These are phyloP conservation scores for Fusarium nodosum DNA, from an alignment of 2,329 filamentous ascomycete genomes.

Conservation along the genomic window DNA sequence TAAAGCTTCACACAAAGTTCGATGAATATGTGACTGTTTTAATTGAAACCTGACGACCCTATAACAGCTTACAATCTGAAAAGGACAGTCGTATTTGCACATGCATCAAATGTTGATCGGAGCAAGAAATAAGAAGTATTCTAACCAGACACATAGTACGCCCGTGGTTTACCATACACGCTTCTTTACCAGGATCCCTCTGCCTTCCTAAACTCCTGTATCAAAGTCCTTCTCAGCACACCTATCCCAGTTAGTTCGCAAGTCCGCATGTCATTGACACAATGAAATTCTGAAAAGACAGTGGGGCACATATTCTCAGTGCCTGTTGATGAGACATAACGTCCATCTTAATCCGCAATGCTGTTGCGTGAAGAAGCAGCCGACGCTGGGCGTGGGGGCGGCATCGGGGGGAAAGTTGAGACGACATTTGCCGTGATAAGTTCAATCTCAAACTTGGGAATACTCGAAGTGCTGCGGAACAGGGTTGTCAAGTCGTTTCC, in stretches of 20 bases:
- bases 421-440: constrained; percentile 11
- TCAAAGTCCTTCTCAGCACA: background rate
- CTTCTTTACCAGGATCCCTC: background rate
- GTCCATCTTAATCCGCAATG: constrained; percentile 24
- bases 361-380: constrained; percentile 33
- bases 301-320: background rate
- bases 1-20: background rate
- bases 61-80: background rate
- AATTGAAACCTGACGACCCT: background rate
- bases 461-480: constrained; percentile 32
- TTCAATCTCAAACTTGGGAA: constrained; percentile 48
- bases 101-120: background rate
- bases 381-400: constrained; percentile 35
- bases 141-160: background rate
- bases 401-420: constrained; percentile 26
- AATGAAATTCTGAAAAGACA: constrained; percentile 1
- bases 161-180: constrained; percentile 1
- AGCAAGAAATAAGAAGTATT: background rate
- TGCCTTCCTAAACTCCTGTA: constrained; percentile 16
- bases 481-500: constrained; percentile 49
- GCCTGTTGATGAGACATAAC: background rate
- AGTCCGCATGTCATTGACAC: constrained; percentile 3
- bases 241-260: constrained; percentile 8
- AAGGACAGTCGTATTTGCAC: background rate
- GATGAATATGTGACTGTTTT: background rate